Evolutionary conservation across 2,329 filamentous ascomycete genomes (phyloP).

Genomic region (Pestalotiopsis sp.): DNA sequence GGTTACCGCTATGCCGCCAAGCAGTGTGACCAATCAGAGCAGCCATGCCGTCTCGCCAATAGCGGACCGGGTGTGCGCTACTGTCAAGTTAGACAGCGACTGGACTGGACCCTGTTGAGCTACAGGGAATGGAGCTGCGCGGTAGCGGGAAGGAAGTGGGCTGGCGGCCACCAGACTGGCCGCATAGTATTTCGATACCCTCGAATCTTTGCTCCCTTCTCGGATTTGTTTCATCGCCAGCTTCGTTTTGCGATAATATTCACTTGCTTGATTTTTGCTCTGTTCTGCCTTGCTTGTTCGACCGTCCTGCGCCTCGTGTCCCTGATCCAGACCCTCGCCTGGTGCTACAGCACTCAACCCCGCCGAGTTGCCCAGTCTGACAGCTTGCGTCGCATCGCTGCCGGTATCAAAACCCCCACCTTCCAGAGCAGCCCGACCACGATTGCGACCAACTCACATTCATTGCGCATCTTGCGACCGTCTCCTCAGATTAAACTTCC

Average conservation of each 20-base stretch:
- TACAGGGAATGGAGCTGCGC: conserved; percentile 10
- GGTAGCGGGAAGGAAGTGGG: conserved; percentile 17
- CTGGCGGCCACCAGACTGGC: conserved; percentile 18
- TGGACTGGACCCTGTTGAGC: conserved; percentile 11
- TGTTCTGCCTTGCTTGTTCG: not conserved
- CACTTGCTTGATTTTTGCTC: not conserved
- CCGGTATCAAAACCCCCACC: conserved; percentile 26
- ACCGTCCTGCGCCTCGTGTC: not conserved
- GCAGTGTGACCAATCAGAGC: conserved; percentile 20
- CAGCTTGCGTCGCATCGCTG: conserved; percentile 1
- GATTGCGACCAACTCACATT: conserved; percentile 12
- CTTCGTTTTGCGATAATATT: conserved; percentile 17
- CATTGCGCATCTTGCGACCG: conserved; percentile 14
- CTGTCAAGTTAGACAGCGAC: not conserved
- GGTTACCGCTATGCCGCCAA: conserved; percentile 22
- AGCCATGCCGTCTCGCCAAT: conserved; percentile 1
- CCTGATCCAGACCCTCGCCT: not conserved
- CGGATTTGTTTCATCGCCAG: conserved; percentile 22
- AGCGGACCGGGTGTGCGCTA: not conserved
- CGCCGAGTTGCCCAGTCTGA: not conserved
- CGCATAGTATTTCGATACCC: conserved; percentile 22
- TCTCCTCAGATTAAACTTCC: conserved; percentile 26
- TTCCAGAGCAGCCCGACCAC: conserved; percentile 16
- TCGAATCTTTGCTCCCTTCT: conserved; percentile 14
- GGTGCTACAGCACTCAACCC: not conserved